Base-by-base conservation (phyloP, 73 alveolate species). In the Paramecium primaurelia region DNA sequence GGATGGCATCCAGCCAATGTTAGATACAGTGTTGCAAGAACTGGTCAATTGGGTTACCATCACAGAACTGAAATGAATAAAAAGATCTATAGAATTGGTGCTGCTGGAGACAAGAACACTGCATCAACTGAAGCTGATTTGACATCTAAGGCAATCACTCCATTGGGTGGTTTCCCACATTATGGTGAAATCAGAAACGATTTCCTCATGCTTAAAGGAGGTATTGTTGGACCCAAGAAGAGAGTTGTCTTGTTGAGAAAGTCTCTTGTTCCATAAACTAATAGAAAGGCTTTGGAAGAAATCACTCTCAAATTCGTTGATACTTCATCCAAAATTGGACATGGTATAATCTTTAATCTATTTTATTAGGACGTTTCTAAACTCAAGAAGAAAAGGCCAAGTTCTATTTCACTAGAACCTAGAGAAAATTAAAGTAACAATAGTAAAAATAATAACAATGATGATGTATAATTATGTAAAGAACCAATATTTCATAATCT, bases 1-100 rank as follows among this genome's bases (percentile, higher is more conserved):
- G 96, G 99, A 47, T 99, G 99, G 99, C 99, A 99, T 98, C 99
- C 99, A 77, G 97, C 99, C 83, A 97, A 99, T 85, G 99, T 99
- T 86, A 96, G 98, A 95, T 99, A 97, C 97, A 97, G 99, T 44
- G 99, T 98, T 69, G 99, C 99, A 73, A 95, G 99, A 92, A 96
- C 99, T 20, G 99, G 99, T 95, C 99, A 99, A 96, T 97, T 94
- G 92, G 99, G 99, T 60, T 99, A 98, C 92, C 99, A 98, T 96
- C 99, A 98, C 92, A 99, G 99, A 95, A 99, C 99, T 58, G 99
- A 99, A 92, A 93, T 97, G 95, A 99, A 99, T 97, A 98, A 99
- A 98, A 98, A 98, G 98, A 97, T 99, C 94, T 99, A 98, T 97
- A 98, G 99, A 93, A 95, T 99, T 49, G 99, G 99, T 49, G 97